These are phyloP conservation scores for Penicillium maclennaniae DNA, from an alignment of 495 filamentous ascomycete species.

Conservation along the genomic window DNA sequence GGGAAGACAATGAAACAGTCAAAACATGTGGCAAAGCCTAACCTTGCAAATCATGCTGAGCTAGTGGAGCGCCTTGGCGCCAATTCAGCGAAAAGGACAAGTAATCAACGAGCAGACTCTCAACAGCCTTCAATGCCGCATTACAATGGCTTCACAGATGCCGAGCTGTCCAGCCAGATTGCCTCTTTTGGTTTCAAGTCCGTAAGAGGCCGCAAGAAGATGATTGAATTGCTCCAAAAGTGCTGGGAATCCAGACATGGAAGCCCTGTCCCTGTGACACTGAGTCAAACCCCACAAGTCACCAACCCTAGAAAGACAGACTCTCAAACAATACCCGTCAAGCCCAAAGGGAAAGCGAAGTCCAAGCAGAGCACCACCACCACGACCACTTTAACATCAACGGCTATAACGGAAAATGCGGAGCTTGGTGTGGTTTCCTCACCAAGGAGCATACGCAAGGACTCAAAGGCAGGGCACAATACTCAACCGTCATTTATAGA, in stretches of 20 bases:
- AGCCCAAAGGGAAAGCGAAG: slow-evolving; percentile 1
- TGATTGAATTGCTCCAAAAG: slow-evolving; percentile 67
- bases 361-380: slow-evolving; percentile 6
- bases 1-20: background rate
- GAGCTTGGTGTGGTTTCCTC: background rate
- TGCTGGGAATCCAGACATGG: slow-evolving; percentile 62
- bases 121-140: slow-evolving; percentile 48
- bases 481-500: slow-evolving; percentile 24
- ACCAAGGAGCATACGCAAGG: background rate
- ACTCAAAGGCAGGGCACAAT: background rate
- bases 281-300: background rate
- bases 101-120: slow-evolving; percentile 1
- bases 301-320: background rate
- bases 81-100: background rate
- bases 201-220: slow-evolving; percentile 62
- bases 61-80: background rate
- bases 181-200: slow-evolving; percentile 70
- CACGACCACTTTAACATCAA: background rate
- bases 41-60: background rate
- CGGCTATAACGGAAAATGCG: background rate
- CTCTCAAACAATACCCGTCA: background rate
- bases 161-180: slow-evolving; percentile 59
- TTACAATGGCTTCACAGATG: slow-evolving; percentile 60
- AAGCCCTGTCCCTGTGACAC: background rate
- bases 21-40: background rate